Evolutionary conservation across 2,329 filamentous ascomycete genomes (phyloP), one percentile per base, ranked within the genome.

Genomic region (Fusarium armeniacum): DNA sequence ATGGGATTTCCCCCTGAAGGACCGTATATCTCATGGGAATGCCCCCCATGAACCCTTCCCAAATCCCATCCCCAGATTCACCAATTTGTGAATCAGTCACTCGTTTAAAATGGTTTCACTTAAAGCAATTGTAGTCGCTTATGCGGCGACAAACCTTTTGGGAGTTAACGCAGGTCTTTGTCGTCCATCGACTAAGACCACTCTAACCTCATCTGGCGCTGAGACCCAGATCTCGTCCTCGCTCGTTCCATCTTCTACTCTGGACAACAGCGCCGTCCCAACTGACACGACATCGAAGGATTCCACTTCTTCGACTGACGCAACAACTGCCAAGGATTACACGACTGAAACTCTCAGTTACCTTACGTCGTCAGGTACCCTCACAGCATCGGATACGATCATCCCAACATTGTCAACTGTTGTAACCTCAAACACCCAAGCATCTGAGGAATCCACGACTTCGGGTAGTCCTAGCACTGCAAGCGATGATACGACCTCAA

Each of bases 81-180:
- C 20, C 13, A 24, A 22, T 24, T 24, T 10, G 20, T 43, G 40
- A 10, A 43, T 24, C 24, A 53, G 57, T 30, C 57, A 24, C n/a
- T 62, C 59, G 8, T 61, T 41, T 11, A 35, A 53, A 35, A 62
- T 62, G 59, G 59, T 62, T n/a, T 62, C 45, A 10, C 2, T 62
- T 4, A 62, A 54, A n/a, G 3, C 26, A 20, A 13, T 62, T 26
- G 56, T n/a, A 1, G 45, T 46, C n/a, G 56, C 22, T 20, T 61
- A 61, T 62, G 59, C 26, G 4, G 40, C 45, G 1, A 26, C 2
- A 2, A 62, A 46, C n/a, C 2, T 62, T 1, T 3, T 61, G 28
- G 56, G 56, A 3, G 59, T 61, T 2, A 24, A 62, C 1, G 59
- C 59, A 10, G 38, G 59, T 15, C 40, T 44, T 1, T 62, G 59